Evolutionary conservation across 1,139 yeast genomes (phyloP).

Genomic region (Suhomyces panamericanus): DNA sequence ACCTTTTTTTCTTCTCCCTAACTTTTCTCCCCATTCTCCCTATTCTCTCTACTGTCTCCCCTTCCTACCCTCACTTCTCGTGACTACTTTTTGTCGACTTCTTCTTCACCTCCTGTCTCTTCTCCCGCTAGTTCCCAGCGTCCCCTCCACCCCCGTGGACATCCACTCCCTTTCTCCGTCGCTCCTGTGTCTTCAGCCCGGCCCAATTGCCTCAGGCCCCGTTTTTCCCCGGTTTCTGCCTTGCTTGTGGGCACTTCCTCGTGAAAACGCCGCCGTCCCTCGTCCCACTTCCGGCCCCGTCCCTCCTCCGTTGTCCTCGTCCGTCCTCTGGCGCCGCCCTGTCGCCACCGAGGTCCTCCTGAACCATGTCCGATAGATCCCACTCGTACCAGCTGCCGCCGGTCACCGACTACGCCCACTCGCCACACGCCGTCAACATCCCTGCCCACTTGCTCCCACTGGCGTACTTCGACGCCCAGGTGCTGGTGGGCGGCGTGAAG

Average conservation of each 20-base stretch:
- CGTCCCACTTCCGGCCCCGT: neutral
- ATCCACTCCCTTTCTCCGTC: neutral
- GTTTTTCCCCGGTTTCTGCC: no score
- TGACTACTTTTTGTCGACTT: neutral
- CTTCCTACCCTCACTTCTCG: neutral
- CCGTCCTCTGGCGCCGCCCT: neutral
- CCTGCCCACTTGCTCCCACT: slow-evolving; percentile 42
- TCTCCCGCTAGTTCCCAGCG: neutral
- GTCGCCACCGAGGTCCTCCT: neutral
- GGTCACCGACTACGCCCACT: slow-evolving; percentile 6
- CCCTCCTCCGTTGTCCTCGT: neutral
- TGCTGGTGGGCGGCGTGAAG: slow-evolving; percentile 4
- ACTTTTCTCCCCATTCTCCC: neutral
- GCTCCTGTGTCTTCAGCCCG: neutral
- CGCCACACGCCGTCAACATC: slow-evolving; percentile 19
- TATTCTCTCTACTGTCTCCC: neutral
- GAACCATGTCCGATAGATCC: slow-evolving; percentile 7
- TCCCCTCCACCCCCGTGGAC: neutral
- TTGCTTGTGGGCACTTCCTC: no score
- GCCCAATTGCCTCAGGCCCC: neutral
- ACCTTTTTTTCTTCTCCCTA: neutral
- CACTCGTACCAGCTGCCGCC: slow-evolving; percentile 4
- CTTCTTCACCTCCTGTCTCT: neutral
- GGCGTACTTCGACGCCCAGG: slow-evolving; percentile 22
- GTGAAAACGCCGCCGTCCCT: no score